phyloP scores from a whole-genome alignment of 2,329 filamentous ascomycete genomes.

The Emydomyces testavorans region DNA sequence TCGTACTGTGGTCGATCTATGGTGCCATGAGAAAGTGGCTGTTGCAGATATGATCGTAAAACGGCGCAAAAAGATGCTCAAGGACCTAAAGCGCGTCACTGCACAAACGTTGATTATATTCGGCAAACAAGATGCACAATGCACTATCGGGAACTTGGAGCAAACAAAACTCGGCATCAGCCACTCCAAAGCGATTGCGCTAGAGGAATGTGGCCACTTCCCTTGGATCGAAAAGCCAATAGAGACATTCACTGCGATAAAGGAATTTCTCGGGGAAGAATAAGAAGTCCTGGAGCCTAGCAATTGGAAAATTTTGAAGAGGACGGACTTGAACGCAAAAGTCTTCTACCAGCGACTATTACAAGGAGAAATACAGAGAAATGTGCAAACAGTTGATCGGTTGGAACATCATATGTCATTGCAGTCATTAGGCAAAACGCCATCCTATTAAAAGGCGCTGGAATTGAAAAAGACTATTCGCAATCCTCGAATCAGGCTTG shows the following conservation, averaged over 20 bases:
- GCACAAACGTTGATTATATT: slow-evolving; percentile 22
- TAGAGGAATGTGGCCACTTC: slow-evolving; percentile 22
- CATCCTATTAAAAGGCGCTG: neutral
- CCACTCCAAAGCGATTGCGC: slow-evolving; percentile 13
- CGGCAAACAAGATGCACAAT: slow-evolving; percentile 21
- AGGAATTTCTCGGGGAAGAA: slow-evolving; percentile 10
- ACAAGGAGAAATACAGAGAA: too few relatives aligned
- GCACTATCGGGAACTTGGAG: slow-evolving; percentile 17
- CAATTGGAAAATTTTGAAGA: neutral
- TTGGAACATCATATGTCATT: slow-evolving; percentile 16
- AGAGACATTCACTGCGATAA: slow-evolving; percentile 10
- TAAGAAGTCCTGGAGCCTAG: too few relatives aligned
- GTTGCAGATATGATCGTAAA: slow-evolving; percentile 13
- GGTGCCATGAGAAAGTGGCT: slow-evolving; percentile 15
- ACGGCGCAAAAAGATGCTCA: slow-evolving; percentile 16
- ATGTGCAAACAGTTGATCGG: neutral
- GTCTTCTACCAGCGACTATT: neutral
- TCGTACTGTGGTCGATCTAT: slow-evolving; percentile 11
- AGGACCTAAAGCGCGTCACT: slow-evolving; percentile 17
- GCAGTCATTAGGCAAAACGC: neutral
- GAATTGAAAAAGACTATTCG: slow-evolving; percentile 6
- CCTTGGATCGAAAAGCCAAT: slow-evolving; percentile 22
- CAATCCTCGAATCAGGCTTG: neutral
- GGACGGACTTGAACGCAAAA: neutral
- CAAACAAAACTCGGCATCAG: slow-evolving; percentile 16